Conservation (phyloP, 192 early-diverging fungal genomes). For the Pecoramyces ruminantium region DNA sequence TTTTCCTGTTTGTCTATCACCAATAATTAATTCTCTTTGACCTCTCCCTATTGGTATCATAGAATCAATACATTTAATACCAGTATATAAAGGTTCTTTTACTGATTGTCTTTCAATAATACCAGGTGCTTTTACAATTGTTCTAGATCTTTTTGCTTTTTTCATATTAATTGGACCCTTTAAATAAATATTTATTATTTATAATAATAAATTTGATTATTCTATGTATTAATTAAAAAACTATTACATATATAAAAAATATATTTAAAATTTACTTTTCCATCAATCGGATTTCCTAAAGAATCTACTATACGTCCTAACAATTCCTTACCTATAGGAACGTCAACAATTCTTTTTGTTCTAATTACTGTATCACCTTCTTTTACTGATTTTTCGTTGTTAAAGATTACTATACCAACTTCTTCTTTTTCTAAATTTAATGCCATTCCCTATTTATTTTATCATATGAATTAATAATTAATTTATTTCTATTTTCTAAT, state of each 20-base stretch:
- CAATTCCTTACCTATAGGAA: constrained; percentile 84
- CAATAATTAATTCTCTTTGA: constrained; percentile 99
- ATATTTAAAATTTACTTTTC: constrained; percentile 52
- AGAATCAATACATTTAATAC: constrained; percentile 99
- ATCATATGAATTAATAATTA: too few relatives aligned
- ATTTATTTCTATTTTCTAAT: too few relatives aligned
- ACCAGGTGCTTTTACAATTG: constrained; percentile 98
- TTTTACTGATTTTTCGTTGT: constrained; percentile 99
- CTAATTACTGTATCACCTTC: constrained; percentile 99
- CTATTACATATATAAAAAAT: background rate
- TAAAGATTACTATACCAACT: constrained; percentile 99
- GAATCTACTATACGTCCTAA: constrained; percentile 98
- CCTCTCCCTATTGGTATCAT: constrained; percentile 99
- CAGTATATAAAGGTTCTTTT: constrained; percentile 99
- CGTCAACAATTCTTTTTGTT: constrained; percentile 96
- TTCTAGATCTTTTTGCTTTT: constrained; percentile 71
- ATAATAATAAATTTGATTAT: background rate
- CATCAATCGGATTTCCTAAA: constrained; percentile 98
- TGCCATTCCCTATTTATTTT: constrained; percentile 83
- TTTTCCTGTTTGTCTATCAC: constrained; percentile 99
- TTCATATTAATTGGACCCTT: constrained; percentile 60
- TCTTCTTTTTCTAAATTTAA: constrained; percentile 99
- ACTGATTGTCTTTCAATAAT: constrained; percentile 98
- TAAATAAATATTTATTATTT: background rate
- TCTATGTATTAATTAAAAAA: background rate